phyloP scores from a whole-genome alignment of 805 yeast genomes.

The Wickerhamomyces bisporus region DNA sequence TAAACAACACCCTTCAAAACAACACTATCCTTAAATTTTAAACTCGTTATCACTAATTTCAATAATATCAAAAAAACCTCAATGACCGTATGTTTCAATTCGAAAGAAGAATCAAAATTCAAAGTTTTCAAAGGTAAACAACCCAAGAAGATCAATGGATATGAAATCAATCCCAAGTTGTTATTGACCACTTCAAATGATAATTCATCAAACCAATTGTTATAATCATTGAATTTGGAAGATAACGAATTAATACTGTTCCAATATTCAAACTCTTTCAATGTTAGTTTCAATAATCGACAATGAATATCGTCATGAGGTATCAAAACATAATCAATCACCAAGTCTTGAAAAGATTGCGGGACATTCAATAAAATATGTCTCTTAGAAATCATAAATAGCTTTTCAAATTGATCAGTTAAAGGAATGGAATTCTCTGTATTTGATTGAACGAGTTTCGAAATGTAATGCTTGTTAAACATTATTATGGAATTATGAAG shows the following conservation, averaged over 20 bases:
- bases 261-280: conserved; percentile 39
- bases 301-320: conserved; percentile 37
- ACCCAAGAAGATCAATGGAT: conserved; percentile 41
- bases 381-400: conserved; percentile 42
- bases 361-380: conserved; percentile 48
- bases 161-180: conserved; percentile 45
- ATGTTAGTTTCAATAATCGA: conserved; percentile 39
- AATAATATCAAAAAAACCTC: conserved; percentile 9
- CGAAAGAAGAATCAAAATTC: background rate
- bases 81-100: conserved; percentile 3
- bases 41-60: conserved; percentile 2
- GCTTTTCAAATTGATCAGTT: conserved; percentile 19
- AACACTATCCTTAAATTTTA: conserved; percentile 5
- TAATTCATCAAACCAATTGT: conserved; percentile 9
- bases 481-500: conserved; percentile 51
- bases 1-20: conserved; percentile 9
- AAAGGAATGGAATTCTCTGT: no score
- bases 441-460: conserved; percentile 18
- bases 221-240: background rate
- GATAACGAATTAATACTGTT: conserved; percentile 1
- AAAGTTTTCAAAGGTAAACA: background rate
- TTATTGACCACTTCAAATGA: conserved; percentile 36
- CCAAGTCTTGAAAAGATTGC: conserved; percentile 42
- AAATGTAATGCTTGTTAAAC: conserved; percentile 36
- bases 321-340: conserved; percentile 41